A percentile compares a stretch with the other conserved stretches of the same genome.
Conservation (phyloP, 192 early-diverging fungal genomes). For the Glomus cerebriforme region DNA sequence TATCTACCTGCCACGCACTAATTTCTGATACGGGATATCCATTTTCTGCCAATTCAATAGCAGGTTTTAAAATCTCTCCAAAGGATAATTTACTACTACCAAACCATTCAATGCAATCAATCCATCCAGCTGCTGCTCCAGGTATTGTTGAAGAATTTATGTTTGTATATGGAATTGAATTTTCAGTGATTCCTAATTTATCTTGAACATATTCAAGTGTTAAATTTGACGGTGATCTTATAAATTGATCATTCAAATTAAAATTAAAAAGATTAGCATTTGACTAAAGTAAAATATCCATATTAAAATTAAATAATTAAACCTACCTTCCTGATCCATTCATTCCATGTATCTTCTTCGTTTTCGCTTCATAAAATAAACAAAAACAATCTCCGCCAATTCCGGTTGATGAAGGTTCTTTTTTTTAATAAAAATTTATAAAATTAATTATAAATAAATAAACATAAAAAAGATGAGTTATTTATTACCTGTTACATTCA, state of each 20-base stretch:
- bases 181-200: constrained; percentile 33
- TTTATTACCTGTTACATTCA: constrained; percentile 63
- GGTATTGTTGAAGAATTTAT: constrained; percentile 67
- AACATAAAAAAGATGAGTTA: background rate
- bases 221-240: constrained; percentile 54
- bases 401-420: constrained; percentile 72
- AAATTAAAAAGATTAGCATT: background rate
- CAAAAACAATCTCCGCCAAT: constrained; percentile 83
- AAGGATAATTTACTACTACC: constrained; percentile 63
- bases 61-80: constrained; percentile 62
- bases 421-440: constrained; percentile 52
- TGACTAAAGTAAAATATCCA: too few species aligned
- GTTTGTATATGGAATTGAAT: constrained; percentile 43
- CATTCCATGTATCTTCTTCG: constrained; percentile 53
- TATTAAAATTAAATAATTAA: too few species aligned
- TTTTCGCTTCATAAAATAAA: constrained; percentile 70
- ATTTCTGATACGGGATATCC: constrained; percentile 64
- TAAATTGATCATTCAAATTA: too few species aligned
- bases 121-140: constrained; percentile 76
- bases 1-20: constrained; percentile 37
- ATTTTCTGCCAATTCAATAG: constrained; percentile 67
- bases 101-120: constrained; percentile 63
- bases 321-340: constrained; percentile 64
- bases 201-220: constrained; percentile 51
- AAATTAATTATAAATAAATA: background rate